Evolutionary conservation across 169 alveolate genomes (phyloP), one percentile per base, ranked within the genome.

Genomic region (Cystoisospora suis): DNA sequence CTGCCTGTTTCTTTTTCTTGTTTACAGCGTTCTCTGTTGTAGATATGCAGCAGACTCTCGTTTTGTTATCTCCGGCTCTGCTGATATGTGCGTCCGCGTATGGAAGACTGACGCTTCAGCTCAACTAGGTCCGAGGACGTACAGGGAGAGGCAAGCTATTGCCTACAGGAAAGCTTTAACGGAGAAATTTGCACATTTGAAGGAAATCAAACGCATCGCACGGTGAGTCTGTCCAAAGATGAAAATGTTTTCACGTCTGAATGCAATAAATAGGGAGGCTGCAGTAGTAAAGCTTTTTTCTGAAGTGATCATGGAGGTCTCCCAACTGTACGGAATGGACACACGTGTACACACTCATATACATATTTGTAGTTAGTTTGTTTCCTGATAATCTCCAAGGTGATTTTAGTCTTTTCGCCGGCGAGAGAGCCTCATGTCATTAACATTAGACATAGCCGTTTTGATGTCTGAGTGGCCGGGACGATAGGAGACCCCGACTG

Each of bases 31-130:
- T 42, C 92, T 96, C 59, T 95, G 97, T 87, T 96, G 98, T 81
- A 91, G 97, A 88, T 99, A 95, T 94, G 94, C 99, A 6, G 96
- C 97, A 94, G 99, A 99, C 94, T 97, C 97, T 29, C 97, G 97
- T 94, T 99, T 96, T 91, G 97, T 99, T 27, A 93, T 98, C 53
- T 94, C 99, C 81, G 99, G 99, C 3, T 96, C 99, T 81, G 98
- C 99, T 86, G 99, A 99, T 92, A 97, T 98, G 95, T 97, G 98
- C 90, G 91, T 99, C 32, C 98, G 99, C 86, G 95, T 99, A 5
- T 99, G 99, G 99, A 99, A 98, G 94, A 90, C 98, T 44, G 95
- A 96, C 40, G 98, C 98, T 0, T 93, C 96, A 56, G 94, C 94
- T 45, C 95, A 97, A 27, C 93, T 97, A 32, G 96, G 95, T 0